Evolutionary conservation across 78 protist genomes (phyloP).

Genomic region (Protostelium mycophagum): DNA sequence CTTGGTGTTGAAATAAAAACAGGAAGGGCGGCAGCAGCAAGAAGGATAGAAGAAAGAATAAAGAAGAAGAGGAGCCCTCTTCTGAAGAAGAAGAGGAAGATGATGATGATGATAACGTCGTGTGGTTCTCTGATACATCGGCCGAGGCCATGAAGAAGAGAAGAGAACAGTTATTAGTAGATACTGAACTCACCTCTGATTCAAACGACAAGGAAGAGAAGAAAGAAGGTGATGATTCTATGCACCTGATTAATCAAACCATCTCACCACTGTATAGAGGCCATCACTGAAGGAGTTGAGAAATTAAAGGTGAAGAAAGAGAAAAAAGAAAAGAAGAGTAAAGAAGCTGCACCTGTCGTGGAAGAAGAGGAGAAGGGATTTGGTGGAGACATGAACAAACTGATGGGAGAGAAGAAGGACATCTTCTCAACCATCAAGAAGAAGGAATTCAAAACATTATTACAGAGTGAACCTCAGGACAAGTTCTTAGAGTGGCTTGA

Average conservation of each 20-base stretch:
- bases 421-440: neutral
- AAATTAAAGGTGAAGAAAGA: neutral
- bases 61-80: constrained; percentile 20
- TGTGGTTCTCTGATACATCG: constrained; percentile 57
- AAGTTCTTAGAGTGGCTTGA: neutral
- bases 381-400: neutral
- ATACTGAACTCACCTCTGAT: neutral
- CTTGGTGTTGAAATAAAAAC: neutral
- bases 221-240: no score
- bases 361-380: neutral
- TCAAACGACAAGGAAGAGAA: neutral
- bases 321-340: neutral
- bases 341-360: neutral
- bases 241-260: no score
- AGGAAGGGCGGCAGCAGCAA: neutral
- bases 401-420: neutral
- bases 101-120: constrained; percentile 43
- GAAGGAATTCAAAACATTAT: neutral
- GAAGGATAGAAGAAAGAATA: neutral
- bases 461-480: neutral
- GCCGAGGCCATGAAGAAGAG: constrained; percentile 49
- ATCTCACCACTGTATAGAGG: neutral
- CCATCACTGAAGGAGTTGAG: neutral
- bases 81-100: neutral
- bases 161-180: constrained; percentile 31